Base-by-base conservation (phyloP, 176 grass and related monocot genomes). In the Rhipidocladum racemiflorum region DNA sequence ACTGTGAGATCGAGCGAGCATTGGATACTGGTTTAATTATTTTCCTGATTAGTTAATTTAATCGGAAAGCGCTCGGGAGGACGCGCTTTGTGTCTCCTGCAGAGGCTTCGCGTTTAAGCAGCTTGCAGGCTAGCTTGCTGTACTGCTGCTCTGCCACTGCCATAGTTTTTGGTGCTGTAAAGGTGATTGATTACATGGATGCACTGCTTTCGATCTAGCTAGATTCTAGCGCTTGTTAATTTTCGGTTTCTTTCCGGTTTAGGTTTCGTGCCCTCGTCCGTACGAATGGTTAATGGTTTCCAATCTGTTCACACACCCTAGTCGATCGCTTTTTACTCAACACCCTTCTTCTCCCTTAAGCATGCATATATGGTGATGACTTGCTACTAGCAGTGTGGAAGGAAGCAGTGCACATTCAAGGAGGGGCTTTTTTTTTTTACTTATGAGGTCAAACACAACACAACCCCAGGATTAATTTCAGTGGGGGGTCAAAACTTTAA, bases 1-100 rank as follows among this genome's bases (percentile, higher is more conserved):
- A 6, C 36, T 9, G 6, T 21, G 50, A 54, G 50, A 54, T 32
- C 13, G 42, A 8, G 48, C 38, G 68, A 76, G 72, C 88, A 86
- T 82, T 82, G 88, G 83, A 89, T 89, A 66, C 88, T 77, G 81
- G 77, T 61, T 77, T 49, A 51, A 10, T 21, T 21, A 9, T 21
- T 38, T 45, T 44, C 6, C 9, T 7, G 55, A 83, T 87, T 54
- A 43, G 20, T 71, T 88, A 88, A 67, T 76, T 61, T 89, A 89
- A 71, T 82, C 77, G 4, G 78, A 86, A 71, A 86, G 83, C 15
- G 64, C 83, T 57, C 71, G 4, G 72, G 50, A 60, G 65, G 29
- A 82, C 83, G 88, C 38, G 83, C 88, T 89, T 82, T 82, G 78
- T 82, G 56, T 82, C 83, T 77, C 88, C 63, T 81, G 71, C 30